phyloP scores from a whole-genome alignment of 179 eudicot species.

The Sideroxylon spinosum region DNA sequence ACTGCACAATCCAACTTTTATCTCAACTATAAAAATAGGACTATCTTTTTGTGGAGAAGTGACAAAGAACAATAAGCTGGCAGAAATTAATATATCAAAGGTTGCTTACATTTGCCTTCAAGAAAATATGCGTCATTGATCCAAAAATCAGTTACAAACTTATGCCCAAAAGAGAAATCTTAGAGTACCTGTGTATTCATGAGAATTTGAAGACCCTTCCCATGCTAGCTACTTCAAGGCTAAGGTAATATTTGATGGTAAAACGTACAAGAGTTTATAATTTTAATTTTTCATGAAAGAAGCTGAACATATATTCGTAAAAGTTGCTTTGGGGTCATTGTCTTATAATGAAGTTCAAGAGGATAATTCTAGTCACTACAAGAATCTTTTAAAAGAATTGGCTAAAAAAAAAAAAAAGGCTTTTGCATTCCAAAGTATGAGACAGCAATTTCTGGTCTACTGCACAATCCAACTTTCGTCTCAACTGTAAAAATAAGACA shows the following conservation, averaged over 20 bases:
- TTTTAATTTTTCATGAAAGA: conserved; percentile 66
- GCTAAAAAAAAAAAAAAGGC: conserved; percentile 42
- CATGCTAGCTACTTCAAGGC: conserved; percentile 63
- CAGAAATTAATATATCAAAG: conserved; percentile 75
- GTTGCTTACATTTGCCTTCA: conserved; percentile 54
- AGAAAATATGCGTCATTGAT: conserved; percentile 35
- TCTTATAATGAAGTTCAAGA: conserved; percentile 40
- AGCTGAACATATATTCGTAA: conserved; percentile 75
- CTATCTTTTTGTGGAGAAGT: conserved; percentile 44
- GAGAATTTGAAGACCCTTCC: conserved; percentile 67
- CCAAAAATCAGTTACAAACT: conserved; percentile 61
- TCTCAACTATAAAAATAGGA: conserved; percentile 51
- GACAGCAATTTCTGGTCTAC: conserved; percentile 44
- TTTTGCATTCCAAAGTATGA: conserved; percentile 50
- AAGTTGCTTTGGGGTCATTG: conserved; percentile 51
- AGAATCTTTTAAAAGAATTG: conserved; percentile 66
- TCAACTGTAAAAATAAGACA: conserved; percentile 52
- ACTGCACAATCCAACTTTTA: conserved; percentile 54
- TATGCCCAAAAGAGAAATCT: conserved; percentile 67
- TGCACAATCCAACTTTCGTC: conserved; percentile 56
- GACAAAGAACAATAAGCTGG: conserved; percentile 67
- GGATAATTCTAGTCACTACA: conserved; percentile 58
- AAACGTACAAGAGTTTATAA: conserved; percentile 40
- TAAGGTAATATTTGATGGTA: conserved; percentile 53
- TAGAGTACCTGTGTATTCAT: conserved; percentile 50